Percentiles rank a stretch among this genome's conserved stretches.
These are phyloP conservation scores for Eutypella sp. DNA, from an alignment of 2,329 filamentous ascomycete species.

Conservation along the genomic window DNA sequence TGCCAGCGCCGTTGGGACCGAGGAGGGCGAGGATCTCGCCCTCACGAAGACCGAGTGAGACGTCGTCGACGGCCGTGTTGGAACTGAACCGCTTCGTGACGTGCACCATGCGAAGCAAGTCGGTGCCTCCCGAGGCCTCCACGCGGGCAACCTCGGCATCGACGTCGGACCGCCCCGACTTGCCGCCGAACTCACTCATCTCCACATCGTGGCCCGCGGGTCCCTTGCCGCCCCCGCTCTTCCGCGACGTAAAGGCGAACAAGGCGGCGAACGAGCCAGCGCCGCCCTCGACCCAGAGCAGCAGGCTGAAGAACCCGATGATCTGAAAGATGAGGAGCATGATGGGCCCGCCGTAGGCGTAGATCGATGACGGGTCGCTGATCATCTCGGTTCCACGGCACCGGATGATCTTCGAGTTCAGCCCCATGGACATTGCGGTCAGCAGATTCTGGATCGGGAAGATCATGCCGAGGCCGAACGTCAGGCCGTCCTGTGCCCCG, in stretches of 20 bases:
- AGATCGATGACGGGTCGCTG: conserved; percentile 49
- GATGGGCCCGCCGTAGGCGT: conserved; percentile 64
- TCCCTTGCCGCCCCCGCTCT: too few species aligned
- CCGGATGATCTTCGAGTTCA: conserved; percentile 59
- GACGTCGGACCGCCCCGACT: conserved; percentile 19
- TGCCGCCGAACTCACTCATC: too few species aligned
- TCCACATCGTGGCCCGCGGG: too few species aligned
- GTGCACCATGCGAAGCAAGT: conserved; percentile 58
- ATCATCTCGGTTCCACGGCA: conserved; percentile 44
- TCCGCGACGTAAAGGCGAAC: too few species aligned
- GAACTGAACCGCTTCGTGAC: conserved; percentile 63
- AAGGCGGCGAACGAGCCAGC: too few species aligned
- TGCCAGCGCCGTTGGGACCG: conserved; percentile 73
- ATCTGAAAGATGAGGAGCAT: conserved; percentile 62
- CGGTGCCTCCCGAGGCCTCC: conserved; percentile 17
- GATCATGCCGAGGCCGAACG: conserved; percentile 54
- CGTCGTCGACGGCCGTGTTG: conserved; percentile 62
- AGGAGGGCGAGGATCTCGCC: conserved; percentile 71
- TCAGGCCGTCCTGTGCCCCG: conserved; percentile 49
- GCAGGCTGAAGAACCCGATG: conserved; percentile 52
- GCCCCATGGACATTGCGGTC: conserved; percentile 51
- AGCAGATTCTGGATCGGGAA: conserved; percentile 59
- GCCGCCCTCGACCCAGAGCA: conserved; percentile 64
- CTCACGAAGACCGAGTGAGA: conserved; percentile 63
- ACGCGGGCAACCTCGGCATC: conserved; percentile 27